A percentile compares a stretch with the other conserved stretches of the same genome.
Conservation (phyloP, 1,139 yeast species). For the Blastobotrys aristatus region DNA sequence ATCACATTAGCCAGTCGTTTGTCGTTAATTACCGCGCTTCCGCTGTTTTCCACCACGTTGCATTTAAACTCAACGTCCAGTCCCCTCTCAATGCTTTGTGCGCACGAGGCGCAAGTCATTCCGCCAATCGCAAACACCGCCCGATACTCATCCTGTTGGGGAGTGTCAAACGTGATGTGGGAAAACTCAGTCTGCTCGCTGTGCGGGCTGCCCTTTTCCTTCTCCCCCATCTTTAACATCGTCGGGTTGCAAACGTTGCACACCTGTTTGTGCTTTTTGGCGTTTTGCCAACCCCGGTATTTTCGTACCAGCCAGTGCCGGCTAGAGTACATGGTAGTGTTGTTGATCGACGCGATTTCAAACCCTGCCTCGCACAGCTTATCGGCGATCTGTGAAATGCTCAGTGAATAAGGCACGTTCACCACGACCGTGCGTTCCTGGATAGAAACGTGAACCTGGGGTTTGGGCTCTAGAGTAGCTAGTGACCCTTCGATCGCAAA, state of each 20-base stretch:
- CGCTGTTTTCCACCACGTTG: constrained; percentile 35
- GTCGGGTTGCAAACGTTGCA: constrained; percentile 19
- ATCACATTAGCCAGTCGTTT: constrained; percentile 51
- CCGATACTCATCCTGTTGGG: constrained; percentile 32
- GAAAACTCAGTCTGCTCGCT: constrained; percentile 12
- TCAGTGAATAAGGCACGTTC: constrained; percentile 17
- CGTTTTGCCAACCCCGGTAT: constrained; percentile 11
- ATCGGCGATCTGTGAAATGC: constrained; percentile 18
- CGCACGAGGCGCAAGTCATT: constrained; percentile 64
- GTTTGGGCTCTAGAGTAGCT: constrained; percentile 16
- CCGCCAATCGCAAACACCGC: constrained; percentile 58
- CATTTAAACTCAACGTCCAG: constrained; percentile 34
- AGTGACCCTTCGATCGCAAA: constrained; percentile 34
- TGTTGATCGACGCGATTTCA: constrained; percentile 26
- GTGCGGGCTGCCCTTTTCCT: constrained; percentile 6
- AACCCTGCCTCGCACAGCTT: constrained; percentile 31
- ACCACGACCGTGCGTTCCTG: constrained; percentile 30
- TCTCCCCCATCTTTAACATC: background rate
- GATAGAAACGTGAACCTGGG: constrained; percentile 29
- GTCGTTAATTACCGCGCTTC: constrained; percentile 35
- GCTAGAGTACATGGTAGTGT: constrained; percentile 7
- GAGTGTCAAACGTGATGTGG: constrained; percentile 2
- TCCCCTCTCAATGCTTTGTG: constrained; percentile 41
- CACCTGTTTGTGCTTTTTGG: constrained; percentile 15
- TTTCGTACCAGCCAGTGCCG: constrained; percentile 15